phyloP scores from a whole-genome alignment of 108 stramenopile genomes.

The Poteriospumella lacustris region DNA sequence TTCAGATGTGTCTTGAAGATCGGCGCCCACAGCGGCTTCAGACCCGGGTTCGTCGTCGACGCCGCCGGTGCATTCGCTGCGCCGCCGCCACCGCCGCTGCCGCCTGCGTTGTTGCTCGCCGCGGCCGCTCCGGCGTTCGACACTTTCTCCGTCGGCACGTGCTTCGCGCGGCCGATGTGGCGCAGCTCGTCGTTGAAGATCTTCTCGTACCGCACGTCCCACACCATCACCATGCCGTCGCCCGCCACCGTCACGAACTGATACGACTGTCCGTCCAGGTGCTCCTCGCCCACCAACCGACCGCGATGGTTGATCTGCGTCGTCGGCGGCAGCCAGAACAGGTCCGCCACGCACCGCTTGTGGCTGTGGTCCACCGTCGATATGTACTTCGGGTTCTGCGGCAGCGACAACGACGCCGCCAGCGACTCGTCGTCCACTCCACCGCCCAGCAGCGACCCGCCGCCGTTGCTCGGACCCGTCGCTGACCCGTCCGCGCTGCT shows the following conservation, averaged over 20 bases:
- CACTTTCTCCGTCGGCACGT: constrained; percentile 19
- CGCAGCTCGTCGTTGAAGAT: constrained; percentile 31
- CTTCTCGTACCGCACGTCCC: constrained; percentile 56
- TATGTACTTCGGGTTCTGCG: constrained; percentile 22
- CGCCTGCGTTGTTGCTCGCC: no score
- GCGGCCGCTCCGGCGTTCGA: no score
- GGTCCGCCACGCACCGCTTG: constrained; percentile 48
- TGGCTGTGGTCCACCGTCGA: constrained; percentile 53
- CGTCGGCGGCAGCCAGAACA: constrained; percentile 50
- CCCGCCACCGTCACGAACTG: constrained; percentile 61
- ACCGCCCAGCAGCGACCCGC: no score
- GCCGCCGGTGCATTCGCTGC: no score
- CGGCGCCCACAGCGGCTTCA: constrained; percentile 48
- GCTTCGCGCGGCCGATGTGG: constrained; percentile 30
- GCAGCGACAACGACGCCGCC: no score
- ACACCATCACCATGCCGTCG: constrained; percentile 57
- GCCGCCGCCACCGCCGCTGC: no score
- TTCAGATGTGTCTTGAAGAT: constrained; percentile 52
- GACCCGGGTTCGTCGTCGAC: no score
- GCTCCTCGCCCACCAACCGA: constrained; percentile 42
- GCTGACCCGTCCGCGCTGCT: neutral
- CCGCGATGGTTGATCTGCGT: constrained; percentile 54
- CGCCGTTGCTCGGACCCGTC: no score
- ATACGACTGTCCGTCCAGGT: constrained; percentile 36
- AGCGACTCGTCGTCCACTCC: neutral